Evolutionary conservation across 805 yeast species (phyloP).

Genomic region (Dipodascus geniculatus): DNA sequence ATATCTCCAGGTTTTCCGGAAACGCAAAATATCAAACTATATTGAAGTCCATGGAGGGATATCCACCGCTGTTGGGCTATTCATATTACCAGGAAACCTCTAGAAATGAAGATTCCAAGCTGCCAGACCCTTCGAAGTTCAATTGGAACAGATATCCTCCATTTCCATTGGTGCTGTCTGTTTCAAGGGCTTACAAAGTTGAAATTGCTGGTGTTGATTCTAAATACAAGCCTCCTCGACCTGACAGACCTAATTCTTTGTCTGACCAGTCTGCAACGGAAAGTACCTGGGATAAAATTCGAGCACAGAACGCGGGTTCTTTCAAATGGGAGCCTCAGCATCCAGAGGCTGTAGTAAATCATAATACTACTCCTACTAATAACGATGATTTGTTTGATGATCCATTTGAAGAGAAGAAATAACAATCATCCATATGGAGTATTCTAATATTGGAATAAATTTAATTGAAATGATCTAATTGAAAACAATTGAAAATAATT

Average conservation of each 20-base stretch:
- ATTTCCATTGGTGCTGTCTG: constrained; percentile 9
- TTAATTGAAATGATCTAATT: too few relatives aligned
- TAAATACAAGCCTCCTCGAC: not conserved
- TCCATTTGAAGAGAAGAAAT: constrained; percentile 3
- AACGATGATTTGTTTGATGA: not conserved
- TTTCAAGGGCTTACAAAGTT: not conserved
- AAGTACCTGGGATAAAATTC: constrained; percentile 13
- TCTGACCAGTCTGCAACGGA: not conserved
- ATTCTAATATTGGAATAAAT: too few relatives aligned
- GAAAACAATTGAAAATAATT: too few relatives aligned
- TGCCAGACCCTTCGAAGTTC: constrained; percentile 14
- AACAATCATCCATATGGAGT: too few relatives aligned
- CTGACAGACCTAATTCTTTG: constrained; percentile 6
- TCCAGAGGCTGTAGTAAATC: not conserved
- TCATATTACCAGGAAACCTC: constrained; percentile 12
- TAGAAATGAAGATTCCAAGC: constrained; percentile 8
- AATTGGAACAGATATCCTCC: constrained; percentile 13
- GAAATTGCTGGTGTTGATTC: not conserved
- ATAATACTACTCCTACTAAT: not conserved
- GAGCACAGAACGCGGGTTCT: constrained; percentile 6
- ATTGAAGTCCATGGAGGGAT: constrained; percentile 7
- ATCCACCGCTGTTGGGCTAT: constrained; percentile 15
- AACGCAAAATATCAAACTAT: constrained; percentile 6
- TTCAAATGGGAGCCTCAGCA: constrained; percentile 1
- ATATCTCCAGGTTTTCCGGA: constrained; percentile 3